Base-by-base conservation (phyloP, 306 rosid species). In the Sindora glabra region DNA sequence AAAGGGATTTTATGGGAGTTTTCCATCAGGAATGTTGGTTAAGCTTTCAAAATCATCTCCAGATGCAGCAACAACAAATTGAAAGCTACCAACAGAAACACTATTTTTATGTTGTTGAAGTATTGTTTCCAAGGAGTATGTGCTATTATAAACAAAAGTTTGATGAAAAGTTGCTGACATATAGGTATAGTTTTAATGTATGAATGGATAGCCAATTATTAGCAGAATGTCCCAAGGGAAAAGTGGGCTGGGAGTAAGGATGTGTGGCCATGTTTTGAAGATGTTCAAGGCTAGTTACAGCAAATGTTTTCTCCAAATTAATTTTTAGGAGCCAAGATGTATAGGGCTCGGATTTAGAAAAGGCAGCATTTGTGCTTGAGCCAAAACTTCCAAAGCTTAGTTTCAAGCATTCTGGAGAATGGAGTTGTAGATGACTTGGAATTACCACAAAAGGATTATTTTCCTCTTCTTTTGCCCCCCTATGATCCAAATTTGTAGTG, bases 121-220 rank as follows among this genome's bases (percentile, higher is more conserved):
- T 64, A 86, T 79, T 0, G 97, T 95, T 56, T 95, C 97, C 62
- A 89, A 64, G 38, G 97, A 87, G 75, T 94, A 94, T n/a, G 97
- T 74, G 80, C 64, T 89, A 80, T 82, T 94, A 49, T 94, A 90
- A 59, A 95, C 83, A 82, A 89, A 94, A 38, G 94, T 70, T 66
- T 94, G 99, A 72, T 89, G 99, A 81, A 86, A 94, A 4, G 91
- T 94, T 2, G 99, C 89, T 13, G 99, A 95, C 99, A 89, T 86
- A 59, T 94, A 94, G 27, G 97, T 81, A 59, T 94, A 94, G 77
- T 87, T 94, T 72, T 94, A 97, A 45, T 95, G 99, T 89, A 94
- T 55, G 83, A 86, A 94, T 10, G 99, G 97, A 67, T 94, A 94
- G 69, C 99, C 41, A 19, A 94, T 81, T 86, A 74, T 94, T 94